Conservation (phyloP, 1,284 basidiomycete species). For the Ceratobasidium sp. region DNA sequence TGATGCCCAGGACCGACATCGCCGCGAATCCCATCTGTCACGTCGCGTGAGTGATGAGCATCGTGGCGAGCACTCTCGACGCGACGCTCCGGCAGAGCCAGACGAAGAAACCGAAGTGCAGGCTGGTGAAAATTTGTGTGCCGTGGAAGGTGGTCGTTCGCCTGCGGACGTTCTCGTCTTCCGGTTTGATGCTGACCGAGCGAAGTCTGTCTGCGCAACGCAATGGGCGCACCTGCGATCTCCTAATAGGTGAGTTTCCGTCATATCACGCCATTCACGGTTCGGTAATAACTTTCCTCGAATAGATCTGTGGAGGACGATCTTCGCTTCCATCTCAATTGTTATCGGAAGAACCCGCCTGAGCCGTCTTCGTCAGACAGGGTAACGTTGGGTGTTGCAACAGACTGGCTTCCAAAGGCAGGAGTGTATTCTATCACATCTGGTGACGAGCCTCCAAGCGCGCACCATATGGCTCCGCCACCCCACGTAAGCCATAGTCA, state of each 20-base stretch:
- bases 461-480: constrained; percentile 39
- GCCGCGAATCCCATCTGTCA: background rate
- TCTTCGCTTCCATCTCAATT: constrained; percentile 41
- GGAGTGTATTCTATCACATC: constrained; percentile 39
- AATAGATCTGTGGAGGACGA: constrained; percentile 34
- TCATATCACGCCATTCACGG: constrained; percentile 3
- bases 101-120: constrained; percentile 36
- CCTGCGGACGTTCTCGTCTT: constrained; percentile 38
- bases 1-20: constrained; percentile 34
- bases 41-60: constrained; percentile 29
- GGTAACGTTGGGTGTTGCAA: constrained; percentile 32
- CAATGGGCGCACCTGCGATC: constrained; percentile 36
- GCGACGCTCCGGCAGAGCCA: background rate
- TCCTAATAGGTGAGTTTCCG: constrained; percentile 14
- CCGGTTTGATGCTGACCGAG: constrained; percentile 40
- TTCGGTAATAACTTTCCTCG: constrained; percentile 1
- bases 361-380: constrained; percentile 34
- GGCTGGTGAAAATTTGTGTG: constrained; percentile 36
- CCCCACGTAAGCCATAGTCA: constrained; percentile 15
- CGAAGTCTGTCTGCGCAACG: constrained; percentile 34
- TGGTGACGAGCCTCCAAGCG: constrained; percentile 30
- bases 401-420: constrained; percentile 39
- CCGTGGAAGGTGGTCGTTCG: constrained; percentile 36
- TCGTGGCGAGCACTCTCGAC: background rate
- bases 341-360: constrained; percentile 41